Conservation (phyloP, 805 yeast species). For the Wickerhamiella sergipiensis region DNA sequence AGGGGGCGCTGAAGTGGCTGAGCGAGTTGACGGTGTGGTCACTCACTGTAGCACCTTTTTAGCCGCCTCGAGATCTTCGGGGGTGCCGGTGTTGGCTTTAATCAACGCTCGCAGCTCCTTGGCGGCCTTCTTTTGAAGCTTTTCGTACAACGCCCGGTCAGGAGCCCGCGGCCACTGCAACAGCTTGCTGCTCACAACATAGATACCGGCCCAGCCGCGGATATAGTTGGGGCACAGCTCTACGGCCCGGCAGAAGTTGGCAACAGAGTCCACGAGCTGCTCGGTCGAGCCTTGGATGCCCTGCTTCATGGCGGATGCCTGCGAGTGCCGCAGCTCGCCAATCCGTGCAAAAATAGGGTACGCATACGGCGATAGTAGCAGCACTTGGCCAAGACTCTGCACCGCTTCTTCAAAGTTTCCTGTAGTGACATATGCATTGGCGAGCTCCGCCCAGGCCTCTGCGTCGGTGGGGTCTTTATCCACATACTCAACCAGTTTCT, state of each 20-base stretch:
- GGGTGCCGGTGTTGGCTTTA: constrained; percentile 20
- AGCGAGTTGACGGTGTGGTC: too few relatives aligned
- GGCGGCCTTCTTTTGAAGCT: constrained; percentile 28
- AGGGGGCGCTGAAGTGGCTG: too few relatives aligned
- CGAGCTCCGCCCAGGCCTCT: constrained; percentile 67
- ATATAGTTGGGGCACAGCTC: constrained; percentile 60
- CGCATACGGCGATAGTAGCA: constrained; percentile 55
- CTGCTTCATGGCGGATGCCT: constrained; percentile 10
- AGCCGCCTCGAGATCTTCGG: constrained; percentile 30
- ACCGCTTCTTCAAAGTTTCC: constrained; percentile 60
- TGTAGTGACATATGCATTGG: constrained; percentile 41
- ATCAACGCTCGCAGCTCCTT: constrained; percentile 27
- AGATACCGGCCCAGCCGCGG: constrained; percentile 65
- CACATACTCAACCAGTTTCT: constrained; percentile 39
- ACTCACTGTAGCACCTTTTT: constrained; percentile 16
- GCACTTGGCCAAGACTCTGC: constrained; percentile 54
- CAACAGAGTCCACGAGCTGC: constrained; percentile 16
- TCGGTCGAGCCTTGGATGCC: constrained; percentile 13
- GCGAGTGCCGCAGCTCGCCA: constrained; percentile 35
- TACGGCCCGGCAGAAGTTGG: constrained; percentile 53
- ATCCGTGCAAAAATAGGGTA: constrained; percentile 50
- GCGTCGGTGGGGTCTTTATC: constrained; percentile 61
- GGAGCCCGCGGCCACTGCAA: constrained; percentile 15
- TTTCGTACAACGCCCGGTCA: constrained; percentile 19
- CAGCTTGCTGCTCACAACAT: constrained; percentile 16